These are phyloP conservation scores for Strobilomyces dryophilus DNA, from an alignment of 768 basidiomycete genomes.

Conservation along the genomic window DNA sequence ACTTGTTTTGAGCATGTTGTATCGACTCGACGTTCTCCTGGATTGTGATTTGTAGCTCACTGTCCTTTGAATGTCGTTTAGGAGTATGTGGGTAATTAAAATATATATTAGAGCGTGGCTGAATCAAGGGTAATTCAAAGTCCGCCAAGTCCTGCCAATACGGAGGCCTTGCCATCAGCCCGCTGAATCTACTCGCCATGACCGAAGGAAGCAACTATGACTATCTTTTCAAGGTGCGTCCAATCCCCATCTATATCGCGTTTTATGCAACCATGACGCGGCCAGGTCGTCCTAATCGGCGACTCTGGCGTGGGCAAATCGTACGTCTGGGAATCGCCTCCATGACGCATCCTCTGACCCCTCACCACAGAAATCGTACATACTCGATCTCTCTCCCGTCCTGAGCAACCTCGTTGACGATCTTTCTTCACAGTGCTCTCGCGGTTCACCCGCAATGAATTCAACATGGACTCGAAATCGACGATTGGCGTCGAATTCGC, in stretches of 20 bases:
- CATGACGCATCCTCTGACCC: background rate
- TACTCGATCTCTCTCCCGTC: background rate
- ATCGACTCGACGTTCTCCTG: no score
- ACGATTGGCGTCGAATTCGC: constrained; percentile 99
- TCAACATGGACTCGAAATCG: constrained; percentile 98
- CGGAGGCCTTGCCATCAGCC: no score
- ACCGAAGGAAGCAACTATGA: constrained; percentile 95
- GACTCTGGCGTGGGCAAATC: constrained; percentile 99
- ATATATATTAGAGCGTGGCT: no score
- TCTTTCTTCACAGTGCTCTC: constrained; percentile 71
- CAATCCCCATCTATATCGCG: background rate
- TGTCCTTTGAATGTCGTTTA: no score
- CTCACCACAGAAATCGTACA: constrained; percentile 33
- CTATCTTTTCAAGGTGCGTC: constrained; percentile 91
- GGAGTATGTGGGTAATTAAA: no score
- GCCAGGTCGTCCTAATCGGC: constrained; percentile 94
- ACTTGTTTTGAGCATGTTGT: no score
- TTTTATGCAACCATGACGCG: background rate
- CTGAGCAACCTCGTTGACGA: constrained; percentile 2
- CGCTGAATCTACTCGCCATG: constrained; percentile 43
- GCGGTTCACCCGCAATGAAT: constrained; percentile 99
- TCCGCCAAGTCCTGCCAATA: no score
- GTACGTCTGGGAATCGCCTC: constrained; percentile 49
- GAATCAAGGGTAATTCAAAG: no score
- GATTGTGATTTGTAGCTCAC: no score